Conservation (phyloP, 2,329 filamentous ascomycete species). For the Alternaria triticimaculans region DNA sequence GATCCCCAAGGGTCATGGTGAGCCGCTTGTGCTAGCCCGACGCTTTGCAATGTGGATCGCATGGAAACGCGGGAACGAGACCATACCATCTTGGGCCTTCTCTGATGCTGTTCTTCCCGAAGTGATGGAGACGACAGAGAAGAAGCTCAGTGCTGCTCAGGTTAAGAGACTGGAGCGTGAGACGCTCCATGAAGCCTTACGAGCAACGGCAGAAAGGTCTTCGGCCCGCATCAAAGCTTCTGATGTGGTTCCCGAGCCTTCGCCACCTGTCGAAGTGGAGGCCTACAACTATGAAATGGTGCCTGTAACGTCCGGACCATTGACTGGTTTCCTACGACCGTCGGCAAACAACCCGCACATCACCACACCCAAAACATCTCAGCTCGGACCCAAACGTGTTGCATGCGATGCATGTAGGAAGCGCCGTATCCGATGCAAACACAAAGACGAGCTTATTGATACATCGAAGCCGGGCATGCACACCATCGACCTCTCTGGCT, state of each 20-base stretch:
- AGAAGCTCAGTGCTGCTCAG: constrained; percentile 63
- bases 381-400: constrained; percentile 65
- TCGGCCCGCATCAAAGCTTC: constrained; percentile 49
- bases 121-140: constrained; percentile 48
- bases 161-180: constrained; percentile 64
- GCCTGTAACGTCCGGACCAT: constrained; percentile 26
- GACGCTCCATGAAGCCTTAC: constrained; percentile 53
- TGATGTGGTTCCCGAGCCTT: constrained; percentile 21
- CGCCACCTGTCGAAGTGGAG: constrained; percentile 21
- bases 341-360: constrained; percentile 48
- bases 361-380: constrained; percentile 62
- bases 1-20: constrained; percentile 67
- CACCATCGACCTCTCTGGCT: constrained; percentile 41
- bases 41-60: constrained; percentile 70
- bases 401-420: constrained; percentile 69
- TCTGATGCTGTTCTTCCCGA: constrained; percentile 62
- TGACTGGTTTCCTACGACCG: constrained; percentile 47
- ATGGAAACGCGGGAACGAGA: constrained; percentile 71
- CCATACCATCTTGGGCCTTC: constrained; percentile 67
- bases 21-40: constrained; percentile 66
- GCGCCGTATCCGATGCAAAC: constrained; percentile 67
- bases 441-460: constrained; percentile 62
- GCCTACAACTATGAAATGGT: constrained; percentile 17
- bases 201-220: constrained; percentile 50
- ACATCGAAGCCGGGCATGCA: constrained; percentile 39